Evolutionary conservation across 2,329 filamentous ascomycete species (phyloP), one percentile per base, ranked within the genome.

Genomic region (Achaetomium macrosporum): DNA sequence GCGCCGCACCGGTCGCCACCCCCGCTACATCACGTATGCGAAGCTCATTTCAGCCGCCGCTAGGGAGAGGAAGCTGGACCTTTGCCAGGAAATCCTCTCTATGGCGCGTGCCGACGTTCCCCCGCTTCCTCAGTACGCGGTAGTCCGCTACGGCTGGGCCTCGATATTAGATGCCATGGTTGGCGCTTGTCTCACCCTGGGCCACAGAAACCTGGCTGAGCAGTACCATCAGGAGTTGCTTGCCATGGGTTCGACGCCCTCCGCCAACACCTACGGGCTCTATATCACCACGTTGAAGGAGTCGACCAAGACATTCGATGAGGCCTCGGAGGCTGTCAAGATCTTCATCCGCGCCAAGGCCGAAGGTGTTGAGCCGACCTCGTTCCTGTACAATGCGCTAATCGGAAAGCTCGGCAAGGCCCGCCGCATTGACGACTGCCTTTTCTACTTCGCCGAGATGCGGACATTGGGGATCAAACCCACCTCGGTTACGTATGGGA

Each of bases 221-320:
- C 84, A 90, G 63, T 96, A 87, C 70, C 93, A 97, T 67, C 86
- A 93, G 69, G 90, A 99, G 69, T 78, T 99, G 61, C 77, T 95
- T 45, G 85, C 90, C 56, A 93, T 97, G 76, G 92, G 92, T 44
- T 84, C 88, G 55, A 86, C 91, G 10, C 93, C 93, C 15, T 95
- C 92, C 2, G 93, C 93, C 41, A 99, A 99, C 76, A 99, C 93
- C 0, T 99, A 95, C 63, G 93, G 93, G 55, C 81, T 99, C 16
- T 99, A 97, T 78, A 99, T 99, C 72, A 97, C 95, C n/a, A 97
- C 92, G 1, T 77, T 99, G 57, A 96, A 97, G 75, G 92, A 96
- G 66, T 95, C 90, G 1, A 90, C 90, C 60, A 96, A 95, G 81
- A 97, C 91, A 0, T 97, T 96, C 60, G 93, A 99, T 65, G 93